Percentiles rank a stretch among this genome's conserved stretches.
Evolutionary conservation across 106 monocot species (phyloP).

Genomic region (Agapanthus africanus): DNA sequence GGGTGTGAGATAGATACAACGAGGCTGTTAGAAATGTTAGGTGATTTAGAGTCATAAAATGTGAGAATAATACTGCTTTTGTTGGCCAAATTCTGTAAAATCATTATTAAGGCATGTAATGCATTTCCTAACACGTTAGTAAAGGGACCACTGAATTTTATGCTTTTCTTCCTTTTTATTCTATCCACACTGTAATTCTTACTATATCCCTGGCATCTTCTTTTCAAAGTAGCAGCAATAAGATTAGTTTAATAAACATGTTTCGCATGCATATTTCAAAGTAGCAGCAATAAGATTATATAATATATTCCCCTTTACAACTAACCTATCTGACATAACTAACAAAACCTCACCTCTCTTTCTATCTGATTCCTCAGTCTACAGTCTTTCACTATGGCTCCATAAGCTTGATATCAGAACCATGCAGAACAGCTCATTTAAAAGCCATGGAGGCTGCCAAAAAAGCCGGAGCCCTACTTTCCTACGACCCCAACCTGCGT

Average conservation of each 20-base stretch:
- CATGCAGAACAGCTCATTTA: too few relatives aligned
- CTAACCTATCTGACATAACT: too few relatives aligned
- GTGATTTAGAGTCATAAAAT: too few relatives aligned
- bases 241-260: constrained; percentile 2
- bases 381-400: too few relatives aligned
- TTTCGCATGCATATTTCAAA: background rate
- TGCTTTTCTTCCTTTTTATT: background rate
- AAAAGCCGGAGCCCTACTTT: too few relatives aligned
- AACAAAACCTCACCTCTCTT: background rate
- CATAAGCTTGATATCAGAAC: too few relatives aligned
- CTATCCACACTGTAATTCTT: background rate
- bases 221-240: background rate
- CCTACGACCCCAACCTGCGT: too few relatives aligned
- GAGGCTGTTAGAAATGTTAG: too few relatives aligned
- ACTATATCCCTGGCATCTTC: background rate
- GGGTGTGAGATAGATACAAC: too few relatives aligned
- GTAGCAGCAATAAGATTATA: background rate
- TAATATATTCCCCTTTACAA: background rate
- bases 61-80: too few relatives aligned
- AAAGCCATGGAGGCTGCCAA: too few relatives aligned
- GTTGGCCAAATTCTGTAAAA: too few relatives aligned
- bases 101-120: background rate
- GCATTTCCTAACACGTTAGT: background rate
- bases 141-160: background rate
- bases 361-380: background rate